Percentiles rank a stretch among this genome's conserved stretches.
phyloP scores from a whole-genome alignment of 1,284 basidiomycete genomes.

The Cryptococcus jaspeensis region DNA sequence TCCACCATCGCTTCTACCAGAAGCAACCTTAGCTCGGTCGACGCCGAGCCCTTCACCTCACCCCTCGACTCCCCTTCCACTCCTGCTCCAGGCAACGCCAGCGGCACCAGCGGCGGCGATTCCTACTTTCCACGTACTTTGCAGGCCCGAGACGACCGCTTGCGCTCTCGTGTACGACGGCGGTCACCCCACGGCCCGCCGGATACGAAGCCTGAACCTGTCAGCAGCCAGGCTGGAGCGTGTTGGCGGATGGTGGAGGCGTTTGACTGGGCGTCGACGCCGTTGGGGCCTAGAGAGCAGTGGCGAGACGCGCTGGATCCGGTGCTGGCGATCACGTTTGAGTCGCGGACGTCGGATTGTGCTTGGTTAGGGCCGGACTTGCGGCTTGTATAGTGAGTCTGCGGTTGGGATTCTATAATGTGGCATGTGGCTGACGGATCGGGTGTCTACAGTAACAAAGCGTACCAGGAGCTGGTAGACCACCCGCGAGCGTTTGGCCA shows the following conservation, averaged over 20 bases:
- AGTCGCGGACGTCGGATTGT: constrained; percentile 26
- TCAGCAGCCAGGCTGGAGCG: constrained; percentile 12
- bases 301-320: constrained; percentile 35
- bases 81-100: no score
- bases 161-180: background rate
- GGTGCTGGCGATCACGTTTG: constrained; percentile 30
- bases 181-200: constrained; percentile 6
- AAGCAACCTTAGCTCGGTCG: constrained; percentile 3
- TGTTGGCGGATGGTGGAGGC: constrained; percentile 27
- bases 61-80: no score
- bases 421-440: background rate
- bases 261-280: constrained; percentile 36
- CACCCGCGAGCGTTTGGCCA: constrained; percentile 34
- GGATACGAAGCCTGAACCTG: background rate
- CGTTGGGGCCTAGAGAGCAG: constrained; percentile 26
- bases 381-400: constrained; percentile 35
- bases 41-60: constrained; percentile 7
- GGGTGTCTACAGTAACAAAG: constrained; percentile 32
- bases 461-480: constrained; percentile 26
- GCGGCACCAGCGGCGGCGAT: constrained; percentile 5
- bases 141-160: background rate
- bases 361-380: constrained; percentile 42
- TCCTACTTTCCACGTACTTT: background rate
- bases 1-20: no score
- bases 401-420: background rate